Evolutionary conservation across 352 stramenopile genomes (phyloP), one percentile per base, ranked within the genome.

Genomic region (Blastocystis sp.): DNA sequence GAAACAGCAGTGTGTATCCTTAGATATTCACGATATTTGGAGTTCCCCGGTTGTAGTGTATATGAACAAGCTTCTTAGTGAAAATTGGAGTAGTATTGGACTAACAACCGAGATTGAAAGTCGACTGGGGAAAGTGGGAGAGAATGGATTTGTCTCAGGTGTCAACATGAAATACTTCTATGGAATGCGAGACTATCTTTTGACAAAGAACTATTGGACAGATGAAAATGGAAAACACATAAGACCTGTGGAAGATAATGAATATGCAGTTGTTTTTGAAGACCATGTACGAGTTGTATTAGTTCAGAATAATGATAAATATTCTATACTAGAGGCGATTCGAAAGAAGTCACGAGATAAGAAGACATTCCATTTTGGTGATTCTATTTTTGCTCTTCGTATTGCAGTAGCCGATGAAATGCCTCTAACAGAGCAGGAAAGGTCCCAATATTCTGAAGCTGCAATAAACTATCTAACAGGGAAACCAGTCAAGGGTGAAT

Each of bases 91-190:
- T n/a, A n/a, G 6, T 4, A 54, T 75, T 9, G 63, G 63, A 11
- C 29, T 75, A 1, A 75, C 63, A 24, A 37, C 63, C 9, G 63
- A 75, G 37, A 49, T 75, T 12, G 63, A 75, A 54, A n/a, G 37
- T 32, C 63, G 63, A 9, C 29, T 75, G 12, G 63, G 63, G 21
- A 75, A 52, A 46, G 21, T 75, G 32, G 27, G 19, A n/a, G 63
- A 75, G 11, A 29, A 19, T 29, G 63, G 63, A 43, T 75, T 75
- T 75, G 63, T 51, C 0, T 54, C 63, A 56, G 63, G 63, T 9
- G 63, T 75, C 19, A 75, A 42, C 51, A 6, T 49, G 37, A 75
- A 75, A 29, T 75, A 49, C 35, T 75, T 75, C 51, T 75, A 54
- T 24, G 63, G 19, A 19, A 75, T 75, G 63, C 21, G 29, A n/a